phyloP scores from a whole-genome alignment of 495 filamentous ascomycete species.

The Barbatosphaeria neglecta region DNA sequence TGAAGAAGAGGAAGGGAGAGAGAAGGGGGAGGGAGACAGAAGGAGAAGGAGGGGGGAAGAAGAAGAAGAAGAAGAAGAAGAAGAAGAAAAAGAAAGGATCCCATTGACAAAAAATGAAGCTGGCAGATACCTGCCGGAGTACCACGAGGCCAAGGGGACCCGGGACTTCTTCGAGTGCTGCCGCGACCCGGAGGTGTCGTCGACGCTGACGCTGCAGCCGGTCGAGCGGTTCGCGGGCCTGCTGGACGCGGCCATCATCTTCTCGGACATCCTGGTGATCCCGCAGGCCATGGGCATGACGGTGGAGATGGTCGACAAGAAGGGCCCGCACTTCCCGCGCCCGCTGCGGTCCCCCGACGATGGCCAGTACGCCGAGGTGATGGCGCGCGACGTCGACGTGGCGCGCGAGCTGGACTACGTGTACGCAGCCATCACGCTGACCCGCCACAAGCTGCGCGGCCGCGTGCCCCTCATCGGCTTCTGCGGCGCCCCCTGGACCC shows the following conservation, averaged over 20 bases:
- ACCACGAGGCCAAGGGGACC: constrained; percentile 81
- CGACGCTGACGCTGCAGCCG: constrained; percentile 82
- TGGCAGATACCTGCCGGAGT: constrained; percentile 94
- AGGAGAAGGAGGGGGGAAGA: too few relatives aligned
- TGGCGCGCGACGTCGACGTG: constrained; percentile 71
- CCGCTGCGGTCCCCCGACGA: constrained; percentile 69
- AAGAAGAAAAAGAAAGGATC: too few relatives aligned
- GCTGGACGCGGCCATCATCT: constrained; percentile 96
- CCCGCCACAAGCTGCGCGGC: constrained; percentile 74
- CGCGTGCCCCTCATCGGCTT: constrained; percentile 93
- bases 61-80: too few relatives aligned
- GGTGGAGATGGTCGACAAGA: constrained; percentile 94
- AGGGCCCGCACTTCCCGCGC: constrained; percentile 85
- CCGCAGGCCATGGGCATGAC: constrained; percentile 95
- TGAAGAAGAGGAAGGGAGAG: too few relatives aligned
- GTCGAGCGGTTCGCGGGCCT: constrained; percentile 82
- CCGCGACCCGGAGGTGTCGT: constrained; percentile 82
- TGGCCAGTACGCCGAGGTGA: constrained; percentile 64
- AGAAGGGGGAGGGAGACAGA: too few relatives aligned
- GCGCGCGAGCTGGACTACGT: constrained; percentile 79
- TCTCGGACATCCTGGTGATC: constrained; percentile 96
- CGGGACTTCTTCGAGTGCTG: constrained; percentile 97
- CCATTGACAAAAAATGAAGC: too few relatives aligned
- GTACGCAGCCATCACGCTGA: constrained; percentile 87
- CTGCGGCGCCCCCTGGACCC: constrained; percentile 92